Evolutionary conservation across 495 filamentous ascomycete genomes (phyloP).

Genomic region (Aspergillus coremiiformis): DNA sequence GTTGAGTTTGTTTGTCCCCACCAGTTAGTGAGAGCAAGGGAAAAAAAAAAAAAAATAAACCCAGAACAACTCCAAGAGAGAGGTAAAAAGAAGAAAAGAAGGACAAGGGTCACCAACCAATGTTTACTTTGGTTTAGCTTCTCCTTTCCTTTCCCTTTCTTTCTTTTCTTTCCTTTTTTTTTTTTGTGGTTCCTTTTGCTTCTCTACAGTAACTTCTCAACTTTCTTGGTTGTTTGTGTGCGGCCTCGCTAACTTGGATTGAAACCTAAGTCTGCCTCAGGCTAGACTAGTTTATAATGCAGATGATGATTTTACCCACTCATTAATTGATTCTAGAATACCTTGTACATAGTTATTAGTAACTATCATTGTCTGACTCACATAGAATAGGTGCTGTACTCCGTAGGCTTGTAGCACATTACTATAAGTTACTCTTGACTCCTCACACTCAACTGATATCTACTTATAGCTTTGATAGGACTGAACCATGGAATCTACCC

Average conservation of each 20-base stretch:
- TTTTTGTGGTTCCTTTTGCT: background rate
- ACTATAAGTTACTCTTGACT: background rate
- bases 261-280: constrained; percentile 7
- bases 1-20: constrained; percentile 1
- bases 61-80: background rate
- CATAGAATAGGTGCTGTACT: background rate
- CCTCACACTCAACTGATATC: background rate
- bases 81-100: background rate
- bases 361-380: background rate
- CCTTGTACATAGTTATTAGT: background rate
- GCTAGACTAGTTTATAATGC: background rate
- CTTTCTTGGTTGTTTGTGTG: background rate
- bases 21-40: background rate
- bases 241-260: background rate
- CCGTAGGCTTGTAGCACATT: no score
- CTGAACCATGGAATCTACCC: constrained; percentile 12
- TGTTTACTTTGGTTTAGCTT: background rate
- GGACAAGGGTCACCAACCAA: background rate
- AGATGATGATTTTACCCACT: background rate
- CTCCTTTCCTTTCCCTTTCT: background rate
- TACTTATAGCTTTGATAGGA: background rate
- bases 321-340: background rate
- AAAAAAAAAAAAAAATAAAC: background rate
- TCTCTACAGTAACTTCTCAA: background rate
- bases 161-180: background rate